These are phyloP conservation scores for Aspergillus cejpii DNA, from an alignment of 2,329 filamentous ascomycete genomes.

Conservation along the genomic window DNA sequence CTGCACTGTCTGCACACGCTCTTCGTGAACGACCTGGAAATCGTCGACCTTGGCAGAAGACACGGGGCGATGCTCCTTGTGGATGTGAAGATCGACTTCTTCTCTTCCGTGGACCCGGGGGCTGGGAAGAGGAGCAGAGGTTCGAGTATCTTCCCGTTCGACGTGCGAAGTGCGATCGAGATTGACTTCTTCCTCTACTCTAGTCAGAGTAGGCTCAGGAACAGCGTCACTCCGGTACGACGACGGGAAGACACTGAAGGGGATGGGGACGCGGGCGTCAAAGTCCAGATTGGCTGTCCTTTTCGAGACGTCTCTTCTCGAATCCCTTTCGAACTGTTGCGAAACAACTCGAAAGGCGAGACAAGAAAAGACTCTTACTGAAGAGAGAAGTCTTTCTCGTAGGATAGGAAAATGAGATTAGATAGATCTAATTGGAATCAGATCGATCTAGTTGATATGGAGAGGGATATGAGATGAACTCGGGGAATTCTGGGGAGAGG, in stretches of 20 bases:
- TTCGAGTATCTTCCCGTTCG: constrained; percentile 97
- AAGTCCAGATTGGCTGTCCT: constrained; percentile 98
- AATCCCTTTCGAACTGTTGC: constrained; percentile 47
- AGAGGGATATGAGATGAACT: constrained; percentile 13
- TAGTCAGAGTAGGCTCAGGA: constrained; percentile 60
- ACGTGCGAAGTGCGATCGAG: constrained; percentile 68
- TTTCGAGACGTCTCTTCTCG: constrained; percentile 66
- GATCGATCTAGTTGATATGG: constrained; percentile 18
- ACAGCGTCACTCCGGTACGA: constrained; percentile 77
- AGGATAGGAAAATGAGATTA: constrained; percentile 15
- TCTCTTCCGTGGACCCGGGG: constrained; percentile 66
- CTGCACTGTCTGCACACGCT: constrained; percentile 24
- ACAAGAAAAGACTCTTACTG: constrained; percentile 43
- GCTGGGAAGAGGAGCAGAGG: constrained; percentile 59
- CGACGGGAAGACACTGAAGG: constrained; percentile 99
- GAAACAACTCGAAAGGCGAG: constrained; percentile 44
- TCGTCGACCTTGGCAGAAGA: constrained; percentile 6
- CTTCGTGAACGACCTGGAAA: constrained; percentile 26
- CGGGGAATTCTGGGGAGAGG: constrained; percentile 12
- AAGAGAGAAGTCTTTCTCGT: constrained; percentile 35
- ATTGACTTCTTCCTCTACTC: constrained; percentile 86
- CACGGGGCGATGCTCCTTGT: constrained; percentile 6
- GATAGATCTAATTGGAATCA: constrained; percentile 20
- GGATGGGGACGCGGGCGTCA: constrained; percentile 98
- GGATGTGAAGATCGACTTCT: constrained; percentile 77